Percentiles rank a stretch among this genome's conserved stretches.
These are phyloP conservation scores for Phaeomoniella chlamydospora DNA, from an alignment of 2,329 filamentous ascomycete species.

Conservation along the genomic window DNA sequence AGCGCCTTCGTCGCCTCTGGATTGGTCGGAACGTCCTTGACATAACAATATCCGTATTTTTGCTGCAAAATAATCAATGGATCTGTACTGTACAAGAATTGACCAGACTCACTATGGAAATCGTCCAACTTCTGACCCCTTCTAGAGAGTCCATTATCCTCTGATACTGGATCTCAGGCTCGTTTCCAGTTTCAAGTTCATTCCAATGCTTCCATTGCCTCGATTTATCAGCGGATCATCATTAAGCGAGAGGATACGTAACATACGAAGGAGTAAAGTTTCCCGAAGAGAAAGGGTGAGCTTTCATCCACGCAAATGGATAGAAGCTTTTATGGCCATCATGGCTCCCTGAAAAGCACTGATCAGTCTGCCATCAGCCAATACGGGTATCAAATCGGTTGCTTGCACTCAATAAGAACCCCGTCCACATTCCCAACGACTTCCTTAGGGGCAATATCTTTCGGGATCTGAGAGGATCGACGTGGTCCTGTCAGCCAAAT, in stretches of 20 bases:
- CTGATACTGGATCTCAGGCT: background rate
- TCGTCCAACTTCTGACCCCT: conserved; percentile 12
- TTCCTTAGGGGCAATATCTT: conserved; percentile 29
- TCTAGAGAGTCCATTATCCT: background rate
- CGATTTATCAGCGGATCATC: too few relatives aligned
- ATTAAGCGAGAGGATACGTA: too few relatives aligned
- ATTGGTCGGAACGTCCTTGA: conserved; percentile 52
- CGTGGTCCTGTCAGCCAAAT: conserved; percentile 6
- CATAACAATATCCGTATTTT: conserved; percentile 61
- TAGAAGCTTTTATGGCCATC: conserved; percentile 59
- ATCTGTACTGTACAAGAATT: too few relatives aligned
- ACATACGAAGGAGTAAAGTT: too few relatives aligned
- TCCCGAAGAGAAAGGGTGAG: conserved; percentile 27
- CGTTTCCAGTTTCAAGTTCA: conserved; percentile 5
- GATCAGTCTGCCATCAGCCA: conserved; percentile 9
- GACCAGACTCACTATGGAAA: background rate
- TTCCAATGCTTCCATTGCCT: background rate
- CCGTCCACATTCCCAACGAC: conserved; percentile 21
- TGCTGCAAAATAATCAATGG: conserved; percentile 32
- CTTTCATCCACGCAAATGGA: conserved; percentile 44
- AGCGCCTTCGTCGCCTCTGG: conserved; percentile 61
- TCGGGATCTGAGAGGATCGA: conserved; percentile 5
- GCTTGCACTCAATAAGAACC: conserved; percentile 1
- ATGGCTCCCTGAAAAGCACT: conserved; percentile 44
- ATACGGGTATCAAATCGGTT: conserved; percentile 5